Evolutionary conservation across 2,329 filamentous ascomycete species (phyloP), one percentile per base, ranked within the genome.

Genomic region (Aureobasidium sp.): DNA sequence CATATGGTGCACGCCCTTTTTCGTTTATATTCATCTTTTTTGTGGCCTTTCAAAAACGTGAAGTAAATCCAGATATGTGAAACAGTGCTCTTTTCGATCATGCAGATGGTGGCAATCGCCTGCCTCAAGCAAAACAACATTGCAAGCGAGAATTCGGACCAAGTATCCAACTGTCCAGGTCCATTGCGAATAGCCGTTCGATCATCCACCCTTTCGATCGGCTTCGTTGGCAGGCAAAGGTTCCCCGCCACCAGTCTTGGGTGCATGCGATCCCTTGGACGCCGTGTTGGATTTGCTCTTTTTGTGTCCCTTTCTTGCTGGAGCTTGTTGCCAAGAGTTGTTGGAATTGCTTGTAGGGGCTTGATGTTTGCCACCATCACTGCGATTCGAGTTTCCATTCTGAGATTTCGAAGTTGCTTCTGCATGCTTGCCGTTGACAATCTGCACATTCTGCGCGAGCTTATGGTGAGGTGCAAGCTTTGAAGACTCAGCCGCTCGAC

Each of bases 401-500:
- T 57, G 58, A 35, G 33, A 17, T 25, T 60, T 58, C 8, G 45
- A 42, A 11, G 50, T 27, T n/a, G 59, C 49, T 15, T 60, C 29
- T 15, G 40, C 45, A 31, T 61, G 65, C 61, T 67, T 69, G 13
- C 68, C 67, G 57, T 67, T 66, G 31, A 67, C 65, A 46, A 68
- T 64, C 60, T 70, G 68, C 15, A 67, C 67, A 19, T 64, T 63
- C 62, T 67, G 67, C 47, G 64, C 40, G 49, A 53, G 43, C 37
- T 63, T 50, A 50, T 57, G 38, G 31, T 51, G 38, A 27, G 50
- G 33, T 42, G 47, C 23, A 31, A 43, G 35, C 40, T 38, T 47
- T 21, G 60, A 58, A 17, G 43, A 61, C 3, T 84, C 83, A 53
- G 79, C 74, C 50, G 79, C 84, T 59, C 85, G 79, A 60, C 76